Base-by-base conservation (phyloP, 2,329 filamentous ascomycete genomes). In the Colletotrichum chrysophilum region DNA sequence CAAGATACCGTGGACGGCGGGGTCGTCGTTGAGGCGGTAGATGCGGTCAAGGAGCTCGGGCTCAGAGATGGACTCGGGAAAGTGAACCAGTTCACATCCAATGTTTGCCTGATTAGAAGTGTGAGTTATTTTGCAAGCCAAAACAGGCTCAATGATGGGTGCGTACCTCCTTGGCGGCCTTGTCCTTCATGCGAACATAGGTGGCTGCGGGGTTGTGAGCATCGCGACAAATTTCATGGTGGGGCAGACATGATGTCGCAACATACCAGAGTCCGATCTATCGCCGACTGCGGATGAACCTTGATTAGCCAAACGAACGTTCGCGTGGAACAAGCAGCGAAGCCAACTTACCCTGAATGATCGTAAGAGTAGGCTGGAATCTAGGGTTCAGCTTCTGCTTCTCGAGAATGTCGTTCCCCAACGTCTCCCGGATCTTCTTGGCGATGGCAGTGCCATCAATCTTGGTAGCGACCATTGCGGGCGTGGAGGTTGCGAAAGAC, bases 141-240 rank as follows among this genome's bases (percentile, higher is more conserved):
- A 16, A 65, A 32, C 9, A 14, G 28, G 10, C 18, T 9, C n/a
- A 66, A 28, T 65, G 10, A 48, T 60, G 48, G 43, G 48, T 16
- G 62, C 65, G 80, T 88, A 96, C 94, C 91, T 98, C 97, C 84
- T 95, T 89, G 74, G 97, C 97, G 79, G 97, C 97, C 91, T 98
- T 99, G 82, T 98, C 88, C 89, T 99, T 99, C 97, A 99, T 99
- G 87, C 96, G 96, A 86, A 99, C 96, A 94, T 99, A 99, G 68
- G 96, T 98, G 82, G 93, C 94, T 96, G 81, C 73, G 76, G 78
- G 73, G 74, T 75, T 78, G 80, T 84, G 80, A 85, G 82, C 84
- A 81, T 82, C 80, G 74, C 76, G 79, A 70, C 38, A 77, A 71
- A 76, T 67, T 74, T 77, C 13, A 66, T 74, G 76, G 66, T 26